Base-by-base conservation (phyloP, 2,329 filamentous ascomycete genomes). In the Trichoderma semiorbis region DNA sequence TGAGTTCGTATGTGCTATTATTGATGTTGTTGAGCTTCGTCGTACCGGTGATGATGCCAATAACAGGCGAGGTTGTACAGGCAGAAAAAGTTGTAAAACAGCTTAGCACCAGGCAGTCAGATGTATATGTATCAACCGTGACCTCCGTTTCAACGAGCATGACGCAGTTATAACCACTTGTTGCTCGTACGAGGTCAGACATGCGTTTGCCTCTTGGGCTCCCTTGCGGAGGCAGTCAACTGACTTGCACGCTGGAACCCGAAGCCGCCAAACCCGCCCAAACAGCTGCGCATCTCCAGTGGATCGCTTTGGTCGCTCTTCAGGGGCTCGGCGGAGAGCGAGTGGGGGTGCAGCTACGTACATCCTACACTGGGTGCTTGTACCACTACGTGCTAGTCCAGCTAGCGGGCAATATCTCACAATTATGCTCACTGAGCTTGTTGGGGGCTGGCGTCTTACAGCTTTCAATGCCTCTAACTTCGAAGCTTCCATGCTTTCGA, bases 251-350 rank as follows among this genome's bases (percentile, higher is more conserved):
- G 57, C 67, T 69, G 67, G 67, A 62, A 69, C 67, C 67, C 67
- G 55, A 62, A 69, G 53, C 67, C 67, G 67, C 67, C 55, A 69
- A 69, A 69, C 67, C 67, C 67, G 67, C 67, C 64, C 67, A 69
- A 53, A 62, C 26, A 50, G 60, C 50, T 60, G 62, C 68, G 32
- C 61, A 58, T 71, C 69, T 71, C 36, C 69, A 71, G 69, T 71
- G 69, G 69, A 71, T 60, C 69, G 62, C 32, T 58, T 57, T 28
- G 62, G 62, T 60, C 57, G 50, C 39, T 70, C 60, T 70, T 70
- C 69, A 71, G 69, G 69, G 69, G 69, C 61, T 71, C 39, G 43
- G 43, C 58, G 57, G 68, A 39, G 67, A 28, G 50, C 53, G 69
- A 43, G 69, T 71, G 69, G 69, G 53, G 53, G 69, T 36, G 16